A percentile compares a stretch with the other conserved stretches of the same genome.
Conservation (phyloP, 2,329 filamentous ascomycete genomes). For the Ilyonectria sp. region DNA sequence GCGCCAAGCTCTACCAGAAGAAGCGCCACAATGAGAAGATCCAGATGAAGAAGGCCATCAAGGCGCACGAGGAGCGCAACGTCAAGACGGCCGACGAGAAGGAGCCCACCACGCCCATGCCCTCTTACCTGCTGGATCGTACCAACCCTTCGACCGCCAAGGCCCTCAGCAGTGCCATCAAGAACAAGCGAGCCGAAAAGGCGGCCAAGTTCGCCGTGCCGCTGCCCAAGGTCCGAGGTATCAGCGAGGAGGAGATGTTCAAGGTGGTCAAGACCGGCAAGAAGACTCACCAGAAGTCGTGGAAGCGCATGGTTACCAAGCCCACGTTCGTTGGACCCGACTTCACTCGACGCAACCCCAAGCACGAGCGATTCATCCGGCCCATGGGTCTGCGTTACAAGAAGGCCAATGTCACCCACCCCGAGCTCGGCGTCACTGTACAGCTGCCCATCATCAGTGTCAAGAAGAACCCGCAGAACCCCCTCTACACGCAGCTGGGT, state of each 20-base stretch:
- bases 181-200: constrained; percentile 95
- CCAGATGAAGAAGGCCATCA: constrained; percentile 96
- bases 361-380: constrained; percentile 73
- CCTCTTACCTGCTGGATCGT: constrained; percentile 95
- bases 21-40: constrained; percentile 98
- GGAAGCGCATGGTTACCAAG: constrained; percentile 79
- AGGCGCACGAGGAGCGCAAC: constrained; percentile 95
- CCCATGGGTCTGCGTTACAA: constrained; percentile 68
- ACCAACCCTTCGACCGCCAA: constrained; percentile 72
- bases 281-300: constrained; percentile 89
- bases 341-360: constrained; percentile 91
- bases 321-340: constrained; percentile 86
- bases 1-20: constrained; percentile 94
- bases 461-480: constrained; percentile 82
- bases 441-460: constrained; percentile 83
- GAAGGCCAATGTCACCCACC: constrained; percentile 74
- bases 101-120: constrained; percentile 85
- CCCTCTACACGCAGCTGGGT: constrained; percentile 92
- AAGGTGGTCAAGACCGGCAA: constrained; percentile 96
- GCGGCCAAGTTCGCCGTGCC: constrained; percentile 94
- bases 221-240: constrained; percentile 91
- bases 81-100: constrained; percentile 90
- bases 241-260: constrained; percentile 98
- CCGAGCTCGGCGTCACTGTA: constrained; percentile 88
- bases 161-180: constrained; percentile 87